A percentile compares a stretch with the other conserved stretches of the same genome.
Evolutionary conservation across 441 rosid genomes (phyloP).

Genomic region (Melastoma candidum): DNA sequence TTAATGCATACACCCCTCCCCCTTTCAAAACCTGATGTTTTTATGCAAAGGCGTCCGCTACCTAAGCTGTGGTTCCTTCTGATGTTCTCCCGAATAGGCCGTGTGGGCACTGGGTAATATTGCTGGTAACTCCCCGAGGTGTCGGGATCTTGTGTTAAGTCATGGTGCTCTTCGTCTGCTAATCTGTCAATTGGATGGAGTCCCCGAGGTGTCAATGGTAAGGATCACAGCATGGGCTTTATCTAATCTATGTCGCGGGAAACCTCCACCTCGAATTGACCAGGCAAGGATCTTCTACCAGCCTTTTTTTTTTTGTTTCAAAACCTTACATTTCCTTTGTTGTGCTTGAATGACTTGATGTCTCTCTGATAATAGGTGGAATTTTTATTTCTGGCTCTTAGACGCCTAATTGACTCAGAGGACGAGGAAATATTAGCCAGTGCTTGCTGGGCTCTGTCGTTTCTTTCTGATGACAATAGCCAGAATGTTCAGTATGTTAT

Average conservation of each 20-base stretch:
- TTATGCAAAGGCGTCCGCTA: no score
- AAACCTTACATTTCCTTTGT: neutral
- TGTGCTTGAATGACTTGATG: slow-evolving; percentile 4
- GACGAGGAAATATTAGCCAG: slow-evolving; percentile 2
- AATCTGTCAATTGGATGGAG: neutral
- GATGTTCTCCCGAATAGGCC: slow-evolving; percentile 2
- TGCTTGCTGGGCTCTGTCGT: slow-evolving; percentile 5
- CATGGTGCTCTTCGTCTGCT: slow-evolving; percentile 3
- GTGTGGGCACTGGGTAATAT: slow-evolving; percentile 12
- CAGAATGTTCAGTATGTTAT: neutral
- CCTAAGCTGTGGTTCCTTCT: no score
- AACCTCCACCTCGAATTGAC: slow-evolving; percentile 7
- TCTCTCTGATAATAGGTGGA: slow-evolving; percentile 5
- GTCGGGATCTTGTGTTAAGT: slow-evolving; percentile 6
- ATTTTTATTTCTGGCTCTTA: neutral
- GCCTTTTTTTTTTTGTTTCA: neutral
- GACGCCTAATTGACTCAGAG: neutral
- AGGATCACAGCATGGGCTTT: slow-evolving; percentile 9
- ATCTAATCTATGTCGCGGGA: slow-evolving; percentile 6
- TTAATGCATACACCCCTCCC: no score
- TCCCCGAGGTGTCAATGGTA: slow-evolving; percentile 1
- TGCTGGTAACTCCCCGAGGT: neutral
- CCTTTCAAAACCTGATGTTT: no score
- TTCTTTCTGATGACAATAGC: slow-evolving; percentile 5
- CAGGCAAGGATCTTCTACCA: slow-evolving; percentile 1